Base-by-base conservation (phyloP, 192 early-diverging fungal genomes). In the Linnemannia elongata region DNA sequence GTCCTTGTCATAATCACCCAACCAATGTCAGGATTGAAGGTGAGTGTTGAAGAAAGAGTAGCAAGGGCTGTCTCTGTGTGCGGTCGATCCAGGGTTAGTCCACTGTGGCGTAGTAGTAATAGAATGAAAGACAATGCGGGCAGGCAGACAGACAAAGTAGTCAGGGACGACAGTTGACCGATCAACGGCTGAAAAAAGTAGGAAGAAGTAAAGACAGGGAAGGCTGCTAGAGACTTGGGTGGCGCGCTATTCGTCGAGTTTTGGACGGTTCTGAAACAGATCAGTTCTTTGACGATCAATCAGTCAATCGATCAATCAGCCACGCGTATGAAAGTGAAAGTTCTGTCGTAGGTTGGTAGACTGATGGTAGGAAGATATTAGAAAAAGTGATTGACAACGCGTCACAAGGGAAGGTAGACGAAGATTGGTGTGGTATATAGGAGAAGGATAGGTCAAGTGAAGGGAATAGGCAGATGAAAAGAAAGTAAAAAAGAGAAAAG, bases 231-330 rank as follows among this genome's bases (percentile, higher is more conserved):
- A 66, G 30, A 3, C 60, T 66, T 30, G 60, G 27, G 33, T 30
- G 60, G n/a, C n/a, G n/a, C 60, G 60, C 35, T 66, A 66, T 66
- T 66, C 60, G 60, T 66, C 10, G 60, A 66, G 30, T 33, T 66
- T 66, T 33, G 60, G 60, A 66, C 24, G 30, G 60, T 33, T 33
- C 60, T 66, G 60, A 66, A 66, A 66, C 60, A 66, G 60, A 66
- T 66, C 60, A 4, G 60, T 66, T 15, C n/a, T 27, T 35, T 33
- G 30, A 33, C 12, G 30, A 66, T 33, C 60, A 33, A 66, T 15
- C 10, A 33, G 24, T 33, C 60, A 66, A 66, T 33, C 8, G 12
- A 66, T 30, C 27, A 45, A 45, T 45, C 44, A 45, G 10, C 12
- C 13, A 66, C 30, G 60, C 60, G 60, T 15, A 66, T 8, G 60